Percentiles rank a stretch among this genome's conserved stretches.
These are phyloP conservation scores for Ajuga chamaepitys DNA, from an alignment of 257 asterid genomes.

Conservation along the genomic window DNA sequence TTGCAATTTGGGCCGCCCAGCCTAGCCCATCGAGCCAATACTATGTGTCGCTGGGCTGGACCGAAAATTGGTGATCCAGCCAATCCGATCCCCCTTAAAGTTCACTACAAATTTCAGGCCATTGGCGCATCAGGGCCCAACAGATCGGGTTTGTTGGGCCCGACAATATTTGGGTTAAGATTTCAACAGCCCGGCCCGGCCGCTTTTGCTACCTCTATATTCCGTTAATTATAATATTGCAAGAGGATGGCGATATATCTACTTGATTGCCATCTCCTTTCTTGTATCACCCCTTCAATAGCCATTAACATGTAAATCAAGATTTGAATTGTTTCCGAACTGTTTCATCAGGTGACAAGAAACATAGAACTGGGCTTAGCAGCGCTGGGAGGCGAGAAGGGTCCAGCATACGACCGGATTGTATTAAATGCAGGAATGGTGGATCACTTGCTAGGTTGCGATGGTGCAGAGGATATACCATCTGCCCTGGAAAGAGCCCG, in stretches of 20 bases:
- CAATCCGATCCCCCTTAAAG: too few species aligned
- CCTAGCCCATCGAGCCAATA: too few species aligned
- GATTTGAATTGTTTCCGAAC: background rate
- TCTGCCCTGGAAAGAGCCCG: constrained; percentile 80
- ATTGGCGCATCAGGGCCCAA: too few species aligned
- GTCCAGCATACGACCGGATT: constrained; percentile 84
- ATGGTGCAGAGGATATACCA: constrained; percentile 74
- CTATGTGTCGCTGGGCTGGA: too few species aligned
- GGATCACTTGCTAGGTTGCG: constrained; percentile 88
- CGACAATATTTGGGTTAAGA: too few species aligned
- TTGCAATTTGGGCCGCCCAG: too few species aligned
- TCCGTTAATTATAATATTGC: too few species aligned
- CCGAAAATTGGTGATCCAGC: too few species aligned
- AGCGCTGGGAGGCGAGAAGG: constrained; percentile 80
- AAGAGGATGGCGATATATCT: background rate
- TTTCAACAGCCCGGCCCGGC: too few species aligned
- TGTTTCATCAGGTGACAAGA: constrained; percentile 66
- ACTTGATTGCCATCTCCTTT: background rate
- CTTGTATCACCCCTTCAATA: background rate
- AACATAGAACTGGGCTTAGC: constrained; percentile 86
- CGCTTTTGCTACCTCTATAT: too few species aligned
- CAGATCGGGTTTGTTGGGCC: too few species aligned
- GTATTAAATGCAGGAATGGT: constrained; percentile 85
- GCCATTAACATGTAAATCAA: background rate
- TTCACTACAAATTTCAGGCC: too few species aligned